Base-by-base conservation (phyloP, 2,329 filamentous ascomycete species). In the Trichoderma gracile region DNA sequence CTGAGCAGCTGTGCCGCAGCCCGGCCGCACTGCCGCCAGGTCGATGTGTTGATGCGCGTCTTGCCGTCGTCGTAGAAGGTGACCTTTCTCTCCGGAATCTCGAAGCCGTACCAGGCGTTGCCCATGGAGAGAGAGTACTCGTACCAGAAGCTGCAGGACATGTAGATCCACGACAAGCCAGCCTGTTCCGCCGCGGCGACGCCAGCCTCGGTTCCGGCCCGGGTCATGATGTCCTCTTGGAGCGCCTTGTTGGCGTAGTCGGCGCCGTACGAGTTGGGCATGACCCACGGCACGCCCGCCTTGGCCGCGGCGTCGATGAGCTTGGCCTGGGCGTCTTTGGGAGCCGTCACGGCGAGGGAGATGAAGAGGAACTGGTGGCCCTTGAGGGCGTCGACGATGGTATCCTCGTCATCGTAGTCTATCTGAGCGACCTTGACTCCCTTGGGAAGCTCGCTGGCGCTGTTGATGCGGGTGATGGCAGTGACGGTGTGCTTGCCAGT, bases 1-100 rank as follows among this genome's bases (percentile, higher is more conserved):
- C 76, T 80, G 1, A 85, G 70, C 0, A 85, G 70, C 0, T 71
- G 74, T 1, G 84, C 84, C 14, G 87, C 77, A 0, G 84, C 85
- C 0, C 81, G 77, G 0, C 83, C 86, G 55, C 81, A 80, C 74
- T 89, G 87, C 6, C 76, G 68, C 80, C 84, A 86, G 0, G 89
- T 90, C 14, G 82, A 84, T 0, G 78, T 82, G 66, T 82, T 85
- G 69, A 89, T 83, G 61, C 75, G 80, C 1, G 78, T 81, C 21
- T 79, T 80, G 0, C 88, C 88, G 30, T 85, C 83, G 66, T 86
- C 85, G 64, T 79, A 84, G n/a, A 84, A 71, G 0, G 78, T 81
- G 12, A 80, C 70, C 6, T 71, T 72, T 0, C 73, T 73, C 45
- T 79, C 76, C 8, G 73, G 68, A 50, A 86, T 74, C 61, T 85